Evolutionary conservation across 1,284 basidiomycete species (phyloP), one percentile per base, ranked within the genome.

Genomic region (Cryptococcus sp.): DNA sequence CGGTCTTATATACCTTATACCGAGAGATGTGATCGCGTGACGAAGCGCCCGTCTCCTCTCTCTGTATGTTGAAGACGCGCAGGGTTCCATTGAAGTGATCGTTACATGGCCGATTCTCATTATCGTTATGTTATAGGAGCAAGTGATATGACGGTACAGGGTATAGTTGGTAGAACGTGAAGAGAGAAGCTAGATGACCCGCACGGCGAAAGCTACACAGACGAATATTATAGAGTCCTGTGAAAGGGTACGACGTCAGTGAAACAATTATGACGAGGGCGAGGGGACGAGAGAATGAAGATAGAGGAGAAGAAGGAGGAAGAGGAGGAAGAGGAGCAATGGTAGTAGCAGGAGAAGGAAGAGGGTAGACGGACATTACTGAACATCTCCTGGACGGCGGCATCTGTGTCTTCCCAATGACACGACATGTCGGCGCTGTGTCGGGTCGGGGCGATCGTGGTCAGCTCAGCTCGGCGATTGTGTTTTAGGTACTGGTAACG

Each of bases 351-450:
- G 10, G 27, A 31, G 27, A 31, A 4, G 27, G 10, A 5, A 10
- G 8, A 13, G 31, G 8, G 7, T 5, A 35, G 17, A 67, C 71
- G 62, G 48, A 75, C 75, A 62, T 77, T 77, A 45, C 68, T 72
- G 57, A 53, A 77, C 65, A 77, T 75, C 53, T 77, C 75, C 60
- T 77, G 75, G 16, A 75, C 58, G 19, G 67, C 75, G 0, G 53
- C 49, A 59, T 77, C 75, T 13, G 72, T 68, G 50, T 75, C 74
- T 67, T 77, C 75, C 75, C 75, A 77, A 62, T 77, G 75, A 62
- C 74, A 76, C 22, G 71, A 67, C 71, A 77, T 71, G 62, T 77
- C 75, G n/a, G 74, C 75, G 46, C 75, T 71, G 54, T 8, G 5
- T 23, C 23, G 38, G 25, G 3, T 19, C 23, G 38, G n/a, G 13